Evolutionary conservation across 495 filamentous ascomycete species (phyloP), one percentile per base, ranked within the genome.

Genomic region (Cudoniella acicularis): DNA sequence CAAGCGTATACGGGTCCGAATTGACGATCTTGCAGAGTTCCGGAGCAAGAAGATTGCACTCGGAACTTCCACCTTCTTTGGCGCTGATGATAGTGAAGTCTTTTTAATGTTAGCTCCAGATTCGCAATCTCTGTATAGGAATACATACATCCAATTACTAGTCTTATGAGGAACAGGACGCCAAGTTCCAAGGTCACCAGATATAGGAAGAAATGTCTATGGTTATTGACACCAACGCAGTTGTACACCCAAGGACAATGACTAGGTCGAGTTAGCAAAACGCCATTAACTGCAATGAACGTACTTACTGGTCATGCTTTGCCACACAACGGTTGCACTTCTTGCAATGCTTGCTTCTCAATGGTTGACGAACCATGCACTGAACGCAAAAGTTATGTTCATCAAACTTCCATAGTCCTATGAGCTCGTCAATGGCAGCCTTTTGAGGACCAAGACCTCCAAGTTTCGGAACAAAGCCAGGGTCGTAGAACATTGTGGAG

Each of bases 221-320:
- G 86, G 68, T 98, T 98, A 68, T 96, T 97, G 41, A 92, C 80
- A 43, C 89, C 94, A 41, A 98, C 83, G 68, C 94, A 98, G 73
- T 96, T 97, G 71, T 94, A 87, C 40, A 97, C 91, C 94, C 94
- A 98, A 0, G 94, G 94, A 66, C 94, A 98, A 69, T 98, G 94
- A 66, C 93, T 98, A 22, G 25, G n/a, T 13, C 45, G 42, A 9
- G 70, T 89, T 69, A 86, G 77, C 60, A n/a, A n/a, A n/a, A n/a
- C n/a, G n/a, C n/a, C n/a, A n/a, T n/a, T n/a, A n/a, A 58, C 26
- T 16, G 49, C 23, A 3, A 2, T 18, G 53, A n/a, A 8, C 25
- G 3, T 25, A 70, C 92, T 77, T 74, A 96, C 93, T 98, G 94
- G 68, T 98, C 94, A 72, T 97, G 89, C 73, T 94, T 96, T 25